Conservation (phyloP, 495 filamentous ascomycete species). For the Xylaria longipes region DNA sequence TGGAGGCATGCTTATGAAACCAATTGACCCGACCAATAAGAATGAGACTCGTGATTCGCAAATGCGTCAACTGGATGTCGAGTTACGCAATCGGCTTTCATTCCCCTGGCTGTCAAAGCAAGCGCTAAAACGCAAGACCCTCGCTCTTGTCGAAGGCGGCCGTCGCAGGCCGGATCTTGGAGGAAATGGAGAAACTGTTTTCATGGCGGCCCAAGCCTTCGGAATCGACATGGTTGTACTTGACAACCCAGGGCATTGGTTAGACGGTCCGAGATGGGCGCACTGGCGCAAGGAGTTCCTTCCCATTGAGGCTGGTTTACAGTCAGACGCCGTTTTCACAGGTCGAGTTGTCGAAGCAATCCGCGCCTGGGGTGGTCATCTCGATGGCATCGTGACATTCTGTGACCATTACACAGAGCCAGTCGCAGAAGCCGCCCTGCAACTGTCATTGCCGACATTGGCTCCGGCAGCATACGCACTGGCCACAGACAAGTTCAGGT, state of each 20-base stretch:
- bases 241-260: slow-evolving; percentile 3
- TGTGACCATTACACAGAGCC: neutral
- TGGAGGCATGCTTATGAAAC: neutral
- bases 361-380: neutral
- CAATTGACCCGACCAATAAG: neutral
- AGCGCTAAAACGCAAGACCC: neutral
- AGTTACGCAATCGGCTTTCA: neutral
- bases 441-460: neutral
- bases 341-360: neutral
- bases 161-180: neutral
- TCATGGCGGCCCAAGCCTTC: neutral
- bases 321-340: slow-evolving; percentile 2
- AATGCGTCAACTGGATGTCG: neutral
- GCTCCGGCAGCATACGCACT: slow-evolving; percentile 1
- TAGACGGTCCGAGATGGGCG: neutral
- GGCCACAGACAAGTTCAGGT: slow-evolving; percentile 1
- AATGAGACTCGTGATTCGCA: neutral
- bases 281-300: neutral
- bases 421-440: neutral
- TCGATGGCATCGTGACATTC: slow-evolving; percentile 8
- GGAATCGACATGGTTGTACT: neutral
- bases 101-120: neutral
- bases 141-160: neutral
- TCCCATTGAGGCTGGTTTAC: neutral
- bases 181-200: slow-evolving; percentile 6